These are phyloP conservation scores for Dioscorea zingiberensis DNA, from an alignment of 106 monocot species.

Conservation along the genomic window DNA sequence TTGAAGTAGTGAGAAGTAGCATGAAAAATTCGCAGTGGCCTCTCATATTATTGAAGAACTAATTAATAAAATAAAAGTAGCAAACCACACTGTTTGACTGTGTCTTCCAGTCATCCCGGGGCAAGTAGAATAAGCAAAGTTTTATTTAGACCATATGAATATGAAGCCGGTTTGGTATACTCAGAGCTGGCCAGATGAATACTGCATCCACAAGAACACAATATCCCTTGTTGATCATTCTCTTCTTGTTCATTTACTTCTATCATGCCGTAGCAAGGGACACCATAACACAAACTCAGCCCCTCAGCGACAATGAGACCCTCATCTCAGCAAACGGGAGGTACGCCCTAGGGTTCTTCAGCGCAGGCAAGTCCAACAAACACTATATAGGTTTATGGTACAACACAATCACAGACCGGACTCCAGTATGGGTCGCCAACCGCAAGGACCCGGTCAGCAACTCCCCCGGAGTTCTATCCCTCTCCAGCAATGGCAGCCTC, in stretches of 20 bases:
- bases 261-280: background rate
- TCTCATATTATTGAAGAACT: too few relatives aligned
- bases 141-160: too few relatives aligned
- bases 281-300: background rate
- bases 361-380: background rate
- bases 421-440: slow-evolving; percentile 9
- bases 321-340: background rate
- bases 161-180: too few relatives aligned
- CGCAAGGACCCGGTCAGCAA: background rate
- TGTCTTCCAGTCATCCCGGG: too few relatives aligned
- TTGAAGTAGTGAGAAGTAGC: too few relatives aligned
- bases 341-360: slow-evolving; percentile 5
- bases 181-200: too few relatives aligned
- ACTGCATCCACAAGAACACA: too few relatives aligned
- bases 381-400: slow-evolving; percentile 5
- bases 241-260: background rate
- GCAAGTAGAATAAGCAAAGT: too few relatives aligned
- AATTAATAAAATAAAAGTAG: too few relatives aligned
- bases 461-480: background rate
- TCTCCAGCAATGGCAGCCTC: slow-evolving; percentile 1
- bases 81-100: too few relatives aligned
- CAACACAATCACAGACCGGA: background rate
- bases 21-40: too few relatives aligned
- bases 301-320: background rate
- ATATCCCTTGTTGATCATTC: too few relatives aligned